phyloP scores from a whole-genome alignment of 768 basidiomycete genomes.

The Lactarius deliciosus region DNA sequence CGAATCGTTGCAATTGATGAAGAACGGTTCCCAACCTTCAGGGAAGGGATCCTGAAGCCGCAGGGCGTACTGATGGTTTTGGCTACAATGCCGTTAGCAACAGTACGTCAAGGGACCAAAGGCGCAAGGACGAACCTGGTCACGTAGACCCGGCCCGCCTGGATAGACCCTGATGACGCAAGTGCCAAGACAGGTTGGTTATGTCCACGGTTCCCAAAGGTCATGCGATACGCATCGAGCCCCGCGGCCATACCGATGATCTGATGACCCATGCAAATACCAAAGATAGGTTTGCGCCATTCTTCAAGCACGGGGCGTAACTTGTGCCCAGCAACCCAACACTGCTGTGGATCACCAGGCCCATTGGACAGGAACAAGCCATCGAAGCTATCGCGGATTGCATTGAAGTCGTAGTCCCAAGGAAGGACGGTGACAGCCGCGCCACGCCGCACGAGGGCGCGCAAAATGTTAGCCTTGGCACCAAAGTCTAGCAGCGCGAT shows the following conservation, averaged over 20 bases:
- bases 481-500: slow-evolving; percentile 98
- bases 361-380: slow-evolving; percentile 97
- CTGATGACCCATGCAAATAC: slow-evolving; percentile 99
- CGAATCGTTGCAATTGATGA: slow-evolving; percentile 99
- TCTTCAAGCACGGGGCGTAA: slow-evolving; percentile 80
- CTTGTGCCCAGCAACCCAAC: slow-evolving; percentile 79
- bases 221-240: slow-evolving; percentile 96
- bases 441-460: slow-evolving; percentile 86
- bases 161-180: slow-evolving; percentile 90
- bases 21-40: slow-evolving; percentile 96
- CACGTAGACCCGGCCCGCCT: slow-evolving; percentile 94
- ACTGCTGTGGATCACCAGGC: slow-evolving; percentile 90
- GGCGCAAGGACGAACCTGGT: slow-evolving; percentile 60
- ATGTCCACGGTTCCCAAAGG: slow-evolving; percentile 98
- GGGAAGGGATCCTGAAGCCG: slow-evolving; percentile 95
- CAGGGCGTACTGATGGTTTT: slow-evolving; percentile 99
- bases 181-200: slow-evolving; percentile 98
- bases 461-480: slow-evolving; percentile 95
- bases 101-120: slow-evolving; percentile 8
- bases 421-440: slow-evolving; percentile 94
- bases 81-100: slow-evolving; percentile 43
- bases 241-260: slow-evolving; percentile 97
- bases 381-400: slow-evolving; percentile 85
- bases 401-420: slow-evolving; percentile 97
- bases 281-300: slow-evolving; percentile 94